Percentiles rank a stretch among this genome's conserved stretches.
Conservation (phyloP, 2,329 filamentous ascomycete genomes). For the Aureobasidium lini region DNA sequence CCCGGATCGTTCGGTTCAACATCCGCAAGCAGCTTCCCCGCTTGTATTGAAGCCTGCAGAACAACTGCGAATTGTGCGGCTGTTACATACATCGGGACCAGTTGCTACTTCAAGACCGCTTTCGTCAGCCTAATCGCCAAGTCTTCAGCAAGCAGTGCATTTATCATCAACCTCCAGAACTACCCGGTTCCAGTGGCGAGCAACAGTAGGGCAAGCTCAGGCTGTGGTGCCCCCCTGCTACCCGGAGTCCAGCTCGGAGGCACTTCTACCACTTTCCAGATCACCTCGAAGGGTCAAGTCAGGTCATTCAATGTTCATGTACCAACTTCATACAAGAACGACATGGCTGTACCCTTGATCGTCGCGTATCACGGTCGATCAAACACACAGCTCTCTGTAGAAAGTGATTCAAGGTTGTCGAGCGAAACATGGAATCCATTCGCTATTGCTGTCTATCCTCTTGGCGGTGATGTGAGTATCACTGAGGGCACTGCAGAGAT, state of each 20-base stretch:
- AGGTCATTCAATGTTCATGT: conserved; percentile 34
- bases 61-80: neutral
- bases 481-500: conserved; percentile 27
- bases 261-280: conserved; percentile 16
- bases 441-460: conserved; percentile 39
- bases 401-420: conserved; percentile 39
- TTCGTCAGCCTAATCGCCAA: neutral
- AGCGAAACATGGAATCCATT: conserved; percentile 38
- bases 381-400: conserved; percentile 32
- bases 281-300: conserved; percentile 21
- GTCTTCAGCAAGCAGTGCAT: neutral
- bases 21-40: neutral
- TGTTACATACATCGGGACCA: conserved; percentile 9
- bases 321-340: conserved; percentile 32
- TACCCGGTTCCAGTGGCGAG: conserved; percentile 13
- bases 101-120: conserved; percentile 15
- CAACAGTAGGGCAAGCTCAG: conserved; percentile 18
- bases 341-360: conserved; percentile 35
- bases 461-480: conserved; percentile 36
- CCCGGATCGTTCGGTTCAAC: neutral
- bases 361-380: conserved; percentile 42
- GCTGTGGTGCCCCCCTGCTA: conserved; percentile 21
- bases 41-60: conserved; percentile 13
- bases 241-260: conserved; percentile 18
- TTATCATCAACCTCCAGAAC: neutral